Base-by-base conservation (phyloP, 768 basidiomycete species). In the Punctularia strigosozonata region DNA sequence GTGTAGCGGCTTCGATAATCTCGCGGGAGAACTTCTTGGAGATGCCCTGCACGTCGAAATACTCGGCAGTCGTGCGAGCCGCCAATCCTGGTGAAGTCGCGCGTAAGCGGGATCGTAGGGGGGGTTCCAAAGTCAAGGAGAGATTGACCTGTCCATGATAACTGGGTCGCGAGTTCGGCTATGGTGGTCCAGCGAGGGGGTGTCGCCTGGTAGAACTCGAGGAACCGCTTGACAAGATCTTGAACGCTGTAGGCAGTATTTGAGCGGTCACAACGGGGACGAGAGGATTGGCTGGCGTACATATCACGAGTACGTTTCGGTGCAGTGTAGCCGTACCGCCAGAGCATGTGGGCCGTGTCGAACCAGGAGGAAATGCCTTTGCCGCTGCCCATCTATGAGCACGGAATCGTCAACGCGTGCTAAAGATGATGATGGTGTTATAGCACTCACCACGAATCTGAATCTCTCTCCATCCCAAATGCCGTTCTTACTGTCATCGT, bases 391-490 rank as follows among this genome's bases (percentile, higher is more conserved):
- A n/a, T n/a, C n/a, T n/a, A n/a, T n/a, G n/a, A n/a, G n/a, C n/a
- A n/a, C n/a, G n/a, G n/a, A n/a, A n/a, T n/a, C n/a, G n/a, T n/a
- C n/a, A n/a, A n/a, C n/a, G n/a, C n/a, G n/a, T n/a, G n/a, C n/a
- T n/a, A n/a, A n/a, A n/a, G n/a, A n/a, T n/a, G n/a, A n/a, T n/a
- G n/a, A n/a, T n/a, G n/a, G n/a, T n/a, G n/a, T n/a, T n/a, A n/a
- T n/a, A n/a, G n/a, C n/a, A n/a, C n/a, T n/a, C 48, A 88, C 85
- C 19, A 70, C 66, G 39, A 86, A 54, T 18, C 85, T 51, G 39
- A 92, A 71, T 23, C 74, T 51, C 46, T 73, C 61, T 1, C 94
- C 94, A 51, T 97, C 85, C 88, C 87, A 92, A 36, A 94, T 66
- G 1, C 79, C 81, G 32, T 75, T 66, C 22, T 56, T 45, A n/a